These are phyloP conservation scores for Gossypium ekmanianum DNA, from an alignment of 345 rosid species.

Conservation along the genomic window DNA sequence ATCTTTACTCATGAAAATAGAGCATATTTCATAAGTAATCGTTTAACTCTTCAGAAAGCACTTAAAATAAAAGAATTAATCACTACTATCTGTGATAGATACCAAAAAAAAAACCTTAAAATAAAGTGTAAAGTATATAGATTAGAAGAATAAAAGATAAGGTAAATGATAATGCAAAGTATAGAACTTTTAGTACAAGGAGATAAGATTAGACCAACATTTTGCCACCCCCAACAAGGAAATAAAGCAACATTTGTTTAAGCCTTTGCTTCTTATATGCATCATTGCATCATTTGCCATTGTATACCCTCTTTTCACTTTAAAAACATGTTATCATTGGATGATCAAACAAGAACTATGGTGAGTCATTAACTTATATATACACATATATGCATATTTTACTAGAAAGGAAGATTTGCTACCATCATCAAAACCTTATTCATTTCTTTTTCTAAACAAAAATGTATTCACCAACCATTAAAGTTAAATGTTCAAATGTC, in stretches of 20 bases:
- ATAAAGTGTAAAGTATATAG: not conserved
- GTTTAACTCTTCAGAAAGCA: rapidly evolving
- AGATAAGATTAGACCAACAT: not conserved
- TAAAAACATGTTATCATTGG: not conserved
- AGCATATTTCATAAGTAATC: rapidly evolving
- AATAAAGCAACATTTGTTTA: not conserved
- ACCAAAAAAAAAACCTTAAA: not conserved
- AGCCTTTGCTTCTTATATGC: not conserved
- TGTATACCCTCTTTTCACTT: not conserved
- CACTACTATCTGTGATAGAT: too few species aligned
- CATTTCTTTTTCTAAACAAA: too few species aligned
- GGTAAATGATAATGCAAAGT: not conserved
- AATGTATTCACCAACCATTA: too few species aligned
- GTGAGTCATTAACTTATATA: not conserved
- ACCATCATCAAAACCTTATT: not conserved
- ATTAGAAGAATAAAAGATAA: not conserved
- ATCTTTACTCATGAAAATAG: too few species aligned
- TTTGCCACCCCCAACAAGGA: not conserved
- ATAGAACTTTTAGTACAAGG: not conserved
- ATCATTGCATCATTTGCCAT: not conserved
- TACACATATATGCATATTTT: not conserved
- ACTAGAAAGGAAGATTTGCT: not conserved
- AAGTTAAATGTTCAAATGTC: too few species aligned
- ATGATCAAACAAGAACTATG: not conserved
- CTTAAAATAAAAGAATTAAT: too few species aligned